Percentiles rank a stretch among this genome's conserved stretches.
phyloP scores from a whole-genome alignment of 2,329 filamentous ascomycete species.

The Monilinia laxa region DNA sequence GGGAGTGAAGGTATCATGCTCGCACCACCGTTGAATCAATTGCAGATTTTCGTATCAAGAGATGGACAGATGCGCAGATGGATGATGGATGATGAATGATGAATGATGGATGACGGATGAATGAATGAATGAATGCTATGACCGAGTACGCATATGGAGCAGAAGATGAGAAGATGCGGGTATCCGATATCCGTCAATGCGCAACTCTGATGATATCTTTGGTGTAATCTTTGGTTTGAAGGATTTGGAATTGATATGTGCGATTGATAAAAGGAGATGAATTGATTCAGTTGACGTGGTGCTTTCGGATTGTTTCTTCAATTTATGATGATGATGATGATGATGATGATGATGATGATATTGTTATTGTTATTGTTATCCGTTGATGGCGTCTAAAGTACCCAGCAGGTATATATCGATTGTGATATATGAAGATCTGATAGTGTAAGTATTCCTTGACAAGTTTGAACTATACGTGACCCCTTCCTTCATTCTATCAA shows the following conservation, averaged over 20 bases:
- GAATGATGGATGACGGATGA: too few relatives aligned
- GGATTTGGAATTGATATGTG: background rate
- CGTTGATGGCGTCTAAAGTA: background rate
- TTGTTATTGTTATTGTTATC: too few relatives aligned
- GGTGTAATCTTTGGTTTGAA: background rate
- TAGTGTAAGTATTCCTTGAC: too few relatives aligned
- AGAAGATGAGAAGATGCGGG: conserved; percentile 7
- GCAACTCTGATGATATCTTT: background rate
- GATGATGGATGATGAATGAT: too few relatives aligned
- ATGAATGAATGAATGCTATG: background rate
- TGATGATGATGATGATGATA: too few relatives aligned
- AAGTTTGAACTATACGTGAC: too few relatives aligned
- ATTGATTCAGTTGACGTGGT: background rate
- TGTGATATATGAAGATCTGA: background rate
- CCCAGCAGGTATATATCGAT: too few relatives aligned
- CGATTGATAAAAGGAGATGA: background rate
- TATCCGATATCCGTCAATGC: conserved; percentile 6
- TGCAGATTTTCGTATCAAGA: background rate
- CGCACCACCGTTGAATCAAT: conserved; percentile 27
- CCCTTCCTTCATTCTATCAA: too few relatives aligned
- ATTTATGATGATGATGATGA: background rate
- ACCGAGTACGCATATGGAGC: conserved; percentile 3
- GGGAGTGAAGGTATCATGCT: conserved; percentile 30
- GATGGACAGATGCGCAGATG: background rate
- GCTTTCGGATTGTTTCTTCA: background rate